Conservation (phyloP, 805 yeast genomes). For the Hanseniaspora jakobsenii region DNA sequence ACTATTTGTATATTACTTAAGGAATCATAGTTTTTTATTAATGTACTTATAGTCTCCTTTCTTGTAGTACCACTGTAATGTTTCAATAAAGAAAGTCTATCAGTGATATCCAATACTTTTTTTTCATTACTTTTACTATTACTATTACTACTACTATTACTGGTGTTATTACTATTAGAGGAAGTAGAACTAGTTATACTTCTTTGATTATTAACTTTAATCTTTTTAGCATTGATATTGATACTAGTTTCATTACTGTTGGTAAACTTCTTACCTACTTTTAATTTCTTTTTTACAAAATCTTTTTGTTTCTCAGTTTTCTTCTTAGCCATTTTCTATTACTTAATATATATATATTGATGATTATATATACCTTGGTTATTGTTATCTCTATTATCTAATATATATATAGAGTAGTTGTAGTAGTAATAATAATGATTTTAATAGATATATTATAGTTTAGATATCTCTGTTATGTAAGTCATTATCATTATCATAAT, state of each 20-base stretch:
- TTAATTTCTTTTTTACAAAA: conserved; percentile 54
- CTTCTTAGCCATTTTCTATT: conserved; percentile 29
- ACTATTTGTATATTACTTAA: conserved; percentile 22
- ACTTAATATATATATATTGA: no score
- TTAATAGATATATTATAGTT: background rate
- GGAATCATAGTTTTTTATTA: conserved; percentile 34
- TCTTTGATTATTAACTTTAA: conserved; percentile 26
- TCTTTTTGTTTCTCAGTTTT: conserved; percentile 35
- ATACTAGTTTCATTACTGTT: conserved; percentile 75
- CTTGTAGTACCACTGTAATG: conserved; percentile 64
- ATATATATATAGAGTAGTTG: background rate
- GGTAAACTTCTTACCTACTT: conserved; percentile 73
- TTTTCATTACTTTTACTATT: background rate
- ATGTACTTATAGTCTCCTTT: conserved; percentile 51
- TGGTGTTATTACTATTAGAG: no score
- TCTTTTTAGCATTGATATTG: conserved; percentile 57
- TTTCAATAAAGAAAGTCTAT: conserved; percentile 54
- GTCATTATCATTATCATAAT: no score
- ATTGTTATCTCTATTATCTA: background rate
- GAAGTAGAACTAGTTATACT: no score
- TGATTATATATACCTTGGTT: background rate
- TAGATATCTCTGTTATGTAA: background rate
- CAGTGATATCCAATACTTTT: conserved; percentile 37
- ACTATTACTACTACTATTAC: background rate
- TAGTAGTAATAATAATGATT: no score